Conservation (phyloP, 108 stramenopile species). For the Cafeteria roenbergensis region DNA sequence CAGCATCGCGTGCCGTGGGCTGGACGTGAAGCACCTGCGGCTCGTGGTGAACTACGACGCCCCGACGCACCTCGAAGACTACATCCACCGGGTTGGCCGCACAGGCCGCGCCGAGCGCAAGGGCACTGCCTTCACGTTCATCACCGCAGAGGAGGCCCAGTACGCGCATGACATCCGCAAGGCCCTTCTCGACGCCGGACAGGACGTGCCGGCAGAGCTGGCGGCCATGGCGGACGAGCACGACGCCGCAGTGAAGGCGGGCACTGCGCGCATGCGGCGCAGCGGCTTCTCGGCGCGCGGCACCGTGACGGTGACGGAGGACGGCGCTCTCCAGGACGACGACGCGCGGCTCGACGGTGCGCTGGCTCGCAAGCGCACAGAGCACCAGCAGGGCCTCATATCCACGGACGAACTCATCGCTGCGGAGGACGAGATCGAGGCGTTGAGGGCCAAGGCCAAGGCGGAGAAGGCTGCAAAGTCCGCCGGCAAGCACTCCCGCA, state of each 20-base stretch:
- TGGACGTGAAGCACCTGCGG: constrained; percentile 68
- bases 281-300: constrained; percentile 89
- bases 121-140: constrained; percentile 89
- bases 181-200: constrained; percentile 70
- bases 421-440: no score
- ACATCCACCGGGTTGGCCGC: constrained; percentile 90
- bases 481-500: no score
- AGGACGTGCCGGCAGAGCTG: constrained; percentile 68
- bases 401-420: no score
- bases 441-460: no score
- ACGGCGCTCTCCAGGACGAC: no score
- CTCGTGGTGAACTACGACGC: constrained; percentile 87
- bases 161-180: constrained; percentile 79
- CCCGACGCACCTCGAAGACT: constrained; percentile 95
- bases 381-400: no score
- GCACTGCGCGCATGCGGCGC: constrained; percentile 78
- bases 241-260: constrained; percentile 73
- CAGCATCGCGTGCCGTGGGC: constrained; percentile 76
- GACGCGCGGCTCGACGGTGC: no score
- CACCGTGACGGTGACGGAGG: no score
- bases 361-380: no score
- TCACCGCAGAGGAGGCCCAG: constrained; percentile 82
- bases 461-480: no score
- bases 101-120: constrained; percentile 84
- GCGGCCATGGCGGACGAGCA: constrained; percentile 67